These are phyloP conservation scores for Curvularia sp. DNA, from an alignment of 2,329 filamentous ascomycete species.

Conservation along the genomic window DNA sequence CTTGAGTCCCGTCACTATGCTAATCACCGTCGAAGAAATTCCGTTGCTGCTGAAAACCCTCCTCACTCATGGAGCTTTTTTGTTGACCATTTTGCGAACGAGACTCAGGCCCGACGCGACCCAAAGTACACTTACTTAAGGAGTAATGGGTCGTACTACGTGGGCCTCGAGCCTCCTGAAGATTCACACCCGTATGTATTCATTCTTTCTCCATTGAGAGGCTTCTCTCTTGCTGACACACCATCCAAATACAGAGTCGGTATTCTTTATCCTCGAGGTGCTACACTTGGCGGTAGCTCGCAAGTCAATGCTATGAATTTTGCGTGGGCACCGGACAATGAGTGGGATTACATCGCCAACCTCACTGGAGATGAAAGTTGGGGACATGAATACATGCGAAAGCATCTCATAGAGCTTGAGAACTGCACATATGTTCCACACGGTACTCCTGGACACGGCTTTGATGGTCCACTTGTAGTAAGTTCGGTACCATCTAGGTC, in stretches of 20 bases:
- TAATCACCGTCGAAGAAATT: not conserved
- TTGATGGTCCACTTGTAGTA: conserved; percentile 59
- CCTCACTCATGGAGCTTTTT: conserved; percentile 3
- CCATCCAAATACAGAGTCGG: not conserved
- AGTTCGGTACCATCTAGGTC: not conserved
- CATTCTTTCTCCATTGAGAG: not conserved
- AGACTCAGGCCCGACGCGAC: conserved; percentile 2
- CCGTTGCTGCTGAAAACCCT: not conserved
- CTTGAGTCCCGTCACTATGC: not conserved
- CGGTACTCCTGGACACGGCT: conserved; percentile 59
- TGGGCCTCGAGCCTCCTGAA: not conserved
- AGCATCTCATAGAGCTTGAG: conserved; percentile 62
- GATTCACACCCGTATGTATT: not conserved
- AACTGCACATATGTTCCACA: conserved; percentile 59
- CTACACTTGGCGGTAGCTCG: not conserved
- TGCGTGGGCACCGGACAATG: conserved; percentile 60
- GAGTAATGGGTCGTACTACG: conserved; percentile 1
- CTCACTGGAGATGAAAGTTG: conserved; percentile 67
- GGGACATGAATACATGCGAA: conserved; percentile 59
- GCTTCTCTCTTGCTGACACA: not conserved
- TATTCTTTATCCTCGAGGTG: conserved; percentile 2
- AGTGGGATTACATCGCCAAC: conserved; percentile 64
- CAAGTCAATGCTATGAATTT: not conserved
- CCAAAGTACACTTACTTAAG: conserved; percentile 1
- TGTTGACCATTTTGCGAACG: not conserved